phyloP scores from a whole-genome alignment of 176 grass and related monocot species.

The Cenchrus fungigraminus region DNA sequence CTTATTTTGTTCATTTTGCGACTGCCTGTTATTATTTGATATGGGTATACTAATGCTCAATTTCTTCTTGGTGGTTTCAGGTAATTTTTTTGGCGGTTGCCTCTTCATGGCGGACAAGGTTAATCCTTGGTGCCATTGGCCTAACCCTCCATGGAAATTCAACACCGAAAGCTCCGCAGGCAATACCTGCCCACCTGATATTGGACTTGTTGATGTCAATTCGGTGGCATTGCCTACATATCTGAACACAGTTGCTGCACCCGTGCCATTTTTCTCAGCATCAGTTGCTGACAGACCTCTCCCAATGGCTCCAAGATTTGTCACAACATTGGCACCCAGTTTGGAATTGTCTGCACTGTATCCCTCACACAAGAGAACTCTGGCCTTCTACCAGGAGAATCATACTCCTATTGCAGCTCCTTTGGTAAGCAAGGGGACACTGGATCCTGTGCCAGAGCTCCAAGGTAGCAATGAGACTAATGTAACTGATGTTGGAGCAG shows the following conservation, averaged over 20 bases:
- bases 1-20: not conserved
- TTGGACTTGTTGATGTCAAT: constrained; percentile 40
- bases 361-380: constrained; percentile 41
- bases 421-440: constrained; percentile 11
- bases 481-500: constrained; percentile 56
- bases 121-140: constrained; percentile 55
- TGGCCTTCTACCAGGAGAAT: constrained; percentile 50
- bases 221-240: constrained; percentile 49
- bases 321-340: constrained; percentile 33
- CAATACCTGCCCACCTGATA: constrained; percentile 52
- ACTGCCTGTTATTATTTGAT: not conserved
- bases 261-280: constrained; percentile 32
- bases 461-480: constrained; percentile 76
- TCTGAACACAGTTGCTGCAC: constrained; percentile 40
- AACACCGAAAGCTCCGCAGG: constrained; percentile 20
- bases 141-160: constrained; percentile 61
- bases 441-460: constrained; percentile 59
- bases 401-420: constrained; percentile 15
- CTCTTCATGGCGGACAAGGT: constrained; percentile 64
- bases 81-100: constrained; percentile 46
- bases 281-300: constrained; percentile 24
- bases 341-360: constrained; percentile 9
- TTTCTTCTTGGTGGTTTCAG: constrained; percentile 46
- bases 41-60: not conserved
- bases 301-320: constrained; percentile 23